Evolutionary conservation across 148 eudicot species (phyloP).

Genomic region (Silene latifolia): DNA sequence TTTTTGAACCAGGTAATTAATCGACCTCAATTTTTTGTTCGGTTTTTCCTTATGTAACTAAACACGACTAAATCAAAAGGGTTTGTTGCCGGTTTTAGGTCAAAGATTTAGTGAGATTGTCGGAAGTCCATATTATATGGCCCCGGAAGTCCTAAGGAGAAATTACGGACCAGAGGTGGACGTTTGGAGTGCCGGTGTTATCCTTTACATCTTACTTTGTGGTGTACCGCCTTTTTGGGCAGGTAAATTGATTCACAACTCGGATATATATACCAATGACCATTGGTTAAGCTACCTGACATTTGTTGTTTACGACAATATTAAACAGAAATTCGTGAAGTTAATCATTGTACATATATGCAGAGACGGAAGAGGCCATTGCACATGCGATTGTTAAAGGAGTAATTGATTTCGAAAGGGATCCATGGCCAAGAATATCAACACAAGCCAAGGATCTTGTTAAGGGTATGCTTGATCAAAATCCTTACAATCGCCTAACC

Average conservation of each 20-base stretch:
- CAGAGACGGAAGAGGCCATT: slow-evolving; percentile 96
- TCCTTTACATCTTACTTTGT: slow-evolving; percentile 80
- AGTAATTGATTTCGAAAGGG: slow-evolving; percentile 65
- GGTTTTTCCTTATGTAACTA: too few relatives aligned
- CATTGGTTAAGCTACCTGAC: too few relatives aligned
- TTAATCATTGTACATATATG: not conserved
- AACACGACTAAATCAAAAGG: not conserved
- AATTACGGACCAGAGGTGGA: slow-evolving; percentile 80
- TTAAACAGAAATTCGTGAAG: too few relatives aligned
- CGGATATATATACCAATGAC: not conserved
- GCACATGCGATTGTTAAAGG: slow-evolving; percentile 81
- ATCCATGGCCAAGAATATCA: slow-evolving; percentile 91
- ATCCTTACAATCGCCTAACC: slow-evolving; percentile 63
- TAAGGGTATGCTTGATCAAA: slow-evolving; percentile 77
- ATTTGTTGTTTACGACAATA: too few relatives aligned
- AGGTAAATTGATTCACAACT: slow-evolving; percentile 39
- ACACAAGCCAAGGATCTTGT: slow-evolving; percentile 79
- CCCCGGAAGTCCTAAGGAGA: slow-evolving; percentile 79
- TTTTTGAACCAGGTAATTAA: slow-evolving; percentile 68
- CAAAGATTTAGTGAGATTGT: slow-evolving; percentile 75
- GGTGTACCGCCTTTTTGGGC: slow-evolving; percentile 98
- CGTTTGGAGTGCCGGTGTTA: slow-evolving; percentile 96
- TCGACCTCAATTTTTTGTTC: too few relatives aligned
- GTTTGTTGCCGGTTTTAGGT: slow-evolving; percentile 28
- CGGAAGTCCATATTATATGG: slow-evolving; percentile 98